These are phyloP conservation scores for Diaporthe ilicicola DNA, from an alignment of 2,329 filamentous ascomycete species.

Conservation along the genomic window DNA sequence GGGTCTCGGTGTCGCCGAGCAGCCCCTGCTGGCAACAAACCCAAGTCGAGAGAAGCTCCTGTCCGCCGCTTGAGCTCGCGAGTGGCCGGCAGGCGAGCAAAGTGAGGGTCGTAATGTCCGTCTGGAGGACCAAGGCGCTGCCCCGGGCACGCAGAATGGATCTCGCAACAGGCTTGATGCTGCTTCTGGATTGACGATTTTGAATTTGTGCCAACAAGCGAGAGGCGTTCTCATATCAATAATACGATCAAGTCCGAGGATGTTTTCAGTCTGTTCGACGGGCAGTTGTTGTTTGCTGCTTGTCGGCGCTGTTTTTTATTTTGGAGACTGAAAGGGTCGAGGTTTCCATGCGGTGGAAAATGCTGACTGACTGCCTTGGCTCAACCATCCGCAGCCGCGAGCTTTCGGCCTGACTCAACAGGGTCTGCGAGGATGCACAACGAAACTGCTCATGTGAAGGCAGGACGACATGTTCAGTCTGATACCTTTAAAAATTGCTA, in stretches of 20 bases:
- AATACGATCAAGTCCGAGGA: background rate
- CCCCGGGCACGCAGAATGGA: background rate
- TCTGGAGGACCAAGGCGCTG: no score
- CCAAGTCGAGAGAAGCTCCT: background rate
- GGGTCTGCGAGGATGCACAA: background rate
- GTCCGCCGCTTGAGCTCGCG: background rate
- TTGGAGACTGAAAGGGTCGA: background rate
- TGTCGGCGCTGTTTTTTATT: background rate
- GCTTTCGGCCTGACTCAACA: background rate
- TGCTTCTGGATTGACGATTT: background rate
- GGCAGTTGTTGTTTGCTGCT: background rate
- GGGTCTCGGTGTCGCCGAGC: background rate
- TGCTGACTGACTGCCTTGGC: background rate
- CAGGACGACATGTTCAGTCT: background rate
- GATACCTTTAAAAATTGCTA: no score
- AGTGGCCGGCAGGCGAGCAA: background rate
- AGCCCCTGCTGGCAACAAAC: background rate
- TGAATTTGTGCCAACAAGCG: background rate
- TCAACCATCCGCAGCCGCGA: background rate
- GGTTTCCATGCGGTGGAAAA: background rate
- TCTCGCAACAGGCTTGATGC: background rate
- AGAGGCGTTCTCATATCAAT: background rate
- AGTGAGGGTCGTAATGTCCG: background rate
- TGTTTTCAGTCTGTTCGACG: background rate
- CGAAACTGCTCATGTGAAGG: background rate